These are phyloP conservation scores for Colletotrichum musicola DNA, from an alignment of 2,329 filamentous ascomycete genomes.

Conservation along the genomic window DNA sequence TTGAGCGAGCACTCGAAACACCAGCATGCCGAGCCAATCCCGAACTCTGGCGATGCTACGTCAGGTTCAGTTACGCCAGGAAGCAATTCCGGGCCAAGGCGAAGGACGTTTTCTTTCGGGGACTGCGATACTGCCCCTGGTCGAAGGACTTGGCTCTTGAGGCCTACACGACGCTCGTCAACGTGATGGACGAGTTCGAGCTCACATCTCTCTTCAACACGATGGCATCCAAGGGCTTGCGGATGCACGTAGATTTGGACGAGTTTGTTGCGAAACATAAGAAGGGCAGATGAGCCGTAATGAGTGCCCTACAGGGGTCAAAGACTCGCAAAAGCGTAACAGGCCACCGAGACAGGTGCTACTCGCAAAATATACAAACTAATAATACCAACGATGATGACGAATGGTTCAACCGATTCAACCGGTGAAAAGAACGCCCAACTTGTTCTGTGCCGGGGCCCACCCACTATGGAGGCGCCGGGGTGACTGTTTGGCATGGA, in stretches of 20 bases:
- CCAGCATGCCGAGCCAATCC: constrained; percentile 54
- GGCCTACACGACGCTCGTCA: constrained; percentile 60
- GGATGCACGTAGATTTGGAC: constrained; percentile 65
- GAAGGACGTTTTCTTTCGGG: constrained; percentile 63
- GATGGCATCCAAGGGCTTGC: constrained; percentile 62
- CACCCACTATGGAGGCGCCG: neutral
- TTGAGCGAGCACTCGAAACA: constrained; percentile 63
- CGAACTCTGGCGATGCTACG: constrained; percentile 63
- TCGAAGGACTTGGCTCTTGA: constrained; percentile 64
- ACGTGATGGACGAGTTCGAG: constrained; percentile 61
- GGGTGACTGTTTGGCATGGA: constrained; percentile 8
- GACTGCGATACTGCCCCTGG: constrained; percentile 62
- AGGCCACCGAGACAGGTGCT: neutral
- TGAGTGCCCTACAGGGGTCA: neutral
- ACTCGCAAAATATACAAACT: neutral
- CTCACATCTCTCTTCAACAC: constrained; percentile 62
- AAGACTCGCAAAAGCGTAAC: neutral
- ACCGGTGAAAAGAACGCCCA: neutral
- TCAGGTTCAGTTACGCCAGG: constrained; percentile 59
- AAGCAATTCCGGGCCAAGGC: constrained; percentile 55
- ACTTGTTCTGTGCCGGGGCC: neutral
- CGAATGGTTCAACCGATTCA: constrained; percentile 10
- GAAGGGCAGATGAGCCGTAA: constrained; percentile 26
- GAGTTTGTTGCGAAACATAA: constrained; percentile 57
- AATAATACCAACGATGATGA: neutral